phyloP scores from a whole-genome alignment of 2,329 filamentous ascomycete species.

The Arachnomyces sp. region DNA sequence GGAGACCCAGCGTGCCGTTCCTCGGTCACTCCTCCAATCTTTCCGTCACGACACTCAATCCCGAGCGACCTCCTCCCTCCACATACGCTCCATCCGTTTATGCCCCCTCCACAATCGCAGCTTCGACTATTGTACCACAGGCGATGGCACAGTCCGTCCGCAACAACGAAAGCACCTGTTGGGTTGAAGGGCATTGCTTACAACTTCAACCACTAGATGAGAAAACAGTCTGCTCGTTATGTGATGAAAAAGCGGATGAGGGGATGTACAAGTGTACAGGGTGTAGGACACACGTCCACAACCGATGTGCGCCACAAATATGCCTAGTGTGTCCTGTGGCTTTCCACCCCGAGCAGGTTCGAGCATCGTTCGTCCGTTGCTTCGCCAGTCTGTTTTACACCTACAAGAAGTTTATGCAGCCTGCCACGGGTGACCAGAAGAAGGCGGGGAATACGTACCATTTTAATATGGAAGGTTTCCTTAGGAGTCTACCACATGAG shows the following conservation, averaged over 20 bases:
- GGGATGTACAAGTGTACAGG: slow-evolving; percentile 42
- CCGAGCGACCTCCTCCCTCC: slow-evolving; percentile 30
- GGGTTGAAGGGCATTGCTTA: slow-evolving; percentile 43
- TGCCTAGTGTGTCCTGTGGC: slow-evolving; percentile 58
- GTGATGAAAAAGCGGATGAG: slow-evolving; percentile 51
- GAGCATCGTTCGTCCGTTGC: slow-evolving; percentile 60
- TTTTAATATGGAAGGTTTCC: slow-evolving; percentile 60
- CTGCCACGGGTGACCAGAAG: slow-evolving; percentile 52
- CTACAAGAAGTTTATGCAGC: slow-evolving; percentile 55
- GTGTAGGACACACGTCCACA: slow-evolving; percentile 47
- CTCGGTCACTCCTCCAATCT: slow-evolving; percentile 49
- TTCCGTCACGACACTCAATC: slow-evolving; percentile 38
- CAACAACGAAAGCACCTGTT: slow-evolving; percentile 35
- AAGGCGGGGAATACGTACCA: slow-evolving; percentile 54
- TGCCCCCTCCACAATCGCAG: slow-evolving; percentile 43
- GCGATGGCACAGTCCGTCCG: slow-evolving; percentile 29
- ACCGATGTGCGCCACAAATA: slow-evolving; percentile 51
- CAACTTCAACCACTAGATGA: slow-evolving; percentile 38
- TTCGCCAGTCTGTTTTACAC: slow-evolving; percentile 63
- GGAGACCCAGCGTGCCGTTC: slow-evolving; percentile 63
- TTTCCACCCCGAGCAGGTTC: slow-evolving; percentile 58
- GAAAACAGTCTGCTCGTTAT: slow-evolving; percentile 38
- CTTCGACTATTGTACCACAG: slow-evolving; percentile 44
- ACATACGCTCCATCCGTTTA: slow-evolving; percentile 43
- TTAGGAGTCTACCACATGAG: slow-evolving; percentile 56